Percentiles rank a stretch among this genome's conserved stretches.
Conservation (phyloP, 805 yeast genomes). For the Teunomyces tritomae region DNA sequence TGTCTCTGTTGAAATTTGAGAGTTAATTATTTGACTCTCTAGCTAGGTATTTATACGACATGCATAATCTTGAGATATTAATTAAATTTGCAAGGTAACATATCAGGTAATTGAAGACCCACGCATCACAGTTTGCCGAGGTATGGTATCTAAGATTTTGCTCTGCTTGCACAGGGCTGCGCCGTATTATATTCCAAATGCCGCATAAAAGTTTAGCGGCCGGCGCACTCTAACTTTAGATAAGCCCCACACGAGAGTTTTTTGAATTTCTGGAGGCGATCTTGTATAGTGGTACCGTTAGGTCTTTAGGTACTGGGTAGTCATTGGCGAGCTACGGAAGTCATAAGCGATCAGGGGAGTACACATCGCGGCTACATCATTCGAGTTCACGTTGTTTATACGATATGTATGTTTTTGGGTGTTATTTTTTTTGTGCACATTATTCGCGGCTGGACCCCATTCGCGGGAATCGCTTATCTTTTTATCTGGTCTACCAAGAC, state of each 20-base stretch:
- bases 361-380: background rate
- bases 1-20: too few species aligned
- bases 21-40: too few species aligned
- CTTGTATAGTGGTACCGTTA: background rate
- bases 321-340: background rate
- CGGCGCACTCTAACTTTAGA: background rate
- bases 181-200: background rate
- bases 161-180: background rate
- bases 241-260: background rate
- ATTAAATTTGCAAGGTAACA: background rate
- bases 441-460: background rate
- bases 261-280: background rate
- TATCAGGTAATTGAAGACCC: background rate
- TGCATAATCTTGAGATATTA: slow-evolving; percentile 1
- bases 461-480: background rate
- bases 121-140: background rate
- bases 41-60: background rate
- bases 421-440: background rate
- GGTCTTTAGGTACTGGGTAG: background rate
- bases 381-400: background rate
- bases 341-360: background rate
- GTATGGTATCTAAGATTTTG: background rate
- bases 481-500: background rate
- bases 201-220: background rate
- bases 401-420: background rate